Evolutionary conservation across 1,284 basidiomycete genomes (phyloP), one percentile per base, ranked within the genome.

Genomic region (Crepidotus sp.): DNA sequence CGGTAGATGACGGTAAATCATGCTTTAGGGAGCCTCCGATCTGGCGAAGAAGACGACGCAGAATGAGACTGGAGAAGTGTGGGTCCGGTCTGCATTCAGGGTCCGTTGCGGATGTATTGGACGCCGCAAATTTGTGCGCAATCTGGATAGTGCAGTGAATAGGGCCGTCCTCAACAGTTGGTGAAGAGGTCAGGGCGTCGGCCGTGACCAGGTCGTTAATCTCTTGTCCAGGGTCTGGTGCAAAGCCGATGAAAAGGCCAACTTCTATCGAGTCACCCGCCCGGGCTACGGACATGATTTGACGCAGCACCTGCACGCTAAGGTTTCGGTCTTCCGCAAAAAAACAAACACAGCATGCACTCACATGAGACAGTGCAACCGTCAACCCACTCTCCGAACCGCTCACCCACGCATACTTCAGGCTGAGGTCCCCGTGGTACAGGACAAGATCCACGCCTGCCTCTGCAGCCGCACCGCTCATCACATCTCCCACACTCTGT

Each of bases 221-320:
- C 47, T 31, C 49, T 26, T 41, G 54, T 39, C 42, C 45, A 4
- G 39, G 45, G 13, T 45, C 19, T 13, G 49, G 59, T 50, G 27
- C 56, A 55, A 40, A 63, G 59, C 43, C 71, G 41, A 91, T 69
- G 52, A 80, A 77, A n/a, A 96, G 73, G 4, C 92, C 90, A 37
- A 96, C 65, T 57, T 95, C 91, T 40, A 97, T 75, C n/a, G 84
- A 82, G 57, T 94, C 91, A 4, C 87, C 87, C 34, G 62, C 66
- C 37, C 66, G 65, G 3, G 87, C 70, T 22, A 80, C 79, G 25
- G 70, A 67, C 24, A 96, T 66, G 32, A 95, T 72, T 70, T 94
- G 92, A 15, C 90, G 84, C 34, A 93, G 63, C 45, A 94, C 73
- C 91, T 96, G 57, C 9, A 40, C 40, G 43, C 50, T 40, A 43